Conservation (phyloP, 208 protist species). For the Trypanosoma theileri region DNA sequence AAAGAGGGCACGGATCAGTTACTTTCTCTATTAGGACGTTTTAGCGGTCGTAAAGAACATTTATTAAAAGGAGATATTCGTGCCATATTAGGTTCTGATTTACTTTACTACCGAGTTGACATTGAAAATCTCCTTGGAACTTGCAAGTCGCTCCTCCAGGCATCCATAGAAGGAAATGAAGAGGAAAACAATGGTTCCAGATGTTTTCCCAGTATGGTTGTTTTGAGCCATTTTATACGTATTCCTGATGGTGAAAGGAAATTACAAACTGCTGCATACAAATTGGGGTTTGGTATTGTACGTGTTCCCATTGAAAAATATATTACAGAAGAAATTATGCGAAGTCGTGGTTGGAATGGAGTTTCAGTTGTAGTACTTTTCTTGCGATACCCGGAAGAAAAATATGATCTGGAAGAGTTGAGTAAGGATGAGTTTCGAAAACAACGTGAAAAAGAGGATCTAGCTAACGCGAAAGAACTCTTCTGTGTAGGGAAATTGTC, state of each 20-base stretch:
- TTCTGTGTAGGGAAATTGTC: conserved; percentile 7
- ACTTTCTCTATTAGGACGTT: conserved; percentile 6
- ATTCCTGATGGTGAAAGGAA: conserved; percentile 46
- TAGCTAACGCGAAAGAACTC: conserved; percentile 2
- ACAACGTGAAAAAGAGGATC: conserved; percentile 17
- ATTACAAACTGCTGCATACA: conserved; percentile 32
- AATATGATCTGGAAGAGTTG: neutral
- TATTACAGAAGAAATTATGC: conserved; percentile 25
- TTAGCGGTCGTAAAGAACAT: neutral
- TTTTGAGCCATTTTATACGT: conserved; percentile 64
- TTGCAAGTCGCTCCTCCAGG: conserved; percentile 31
- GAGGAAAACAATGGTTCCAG: neutral
- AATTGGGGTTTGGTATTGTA: conserved; percentile 39
- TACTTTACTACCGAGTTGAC: conserved; percentile 74
- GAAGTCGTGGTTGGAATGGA: conserved; percentile 38
- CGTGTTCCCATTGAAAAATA: conserved; percentile 37
- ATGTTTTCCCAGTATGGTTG: conserved; percentile 16
- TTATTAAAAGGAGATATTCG: conserved; percentile 14
- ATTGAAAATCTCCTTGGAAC: conserved; percentile 43
- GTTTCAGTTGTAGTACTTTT: conserved; percentile 49
- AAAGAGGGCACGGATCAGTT: conserved; percentile 26
- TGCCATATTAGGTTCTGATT: conserved; percentile 64
- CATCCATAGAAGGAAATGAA: neutral
- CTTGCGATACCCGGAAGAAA: neutral
- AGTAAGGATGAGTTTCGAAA: neutral